A percentile compares a stretch with the other conserved stretches of the same genome.
phyloP scores from a whole-genome alignment of 257 asterid species.

The Penstemon davidsonii region DNA sequence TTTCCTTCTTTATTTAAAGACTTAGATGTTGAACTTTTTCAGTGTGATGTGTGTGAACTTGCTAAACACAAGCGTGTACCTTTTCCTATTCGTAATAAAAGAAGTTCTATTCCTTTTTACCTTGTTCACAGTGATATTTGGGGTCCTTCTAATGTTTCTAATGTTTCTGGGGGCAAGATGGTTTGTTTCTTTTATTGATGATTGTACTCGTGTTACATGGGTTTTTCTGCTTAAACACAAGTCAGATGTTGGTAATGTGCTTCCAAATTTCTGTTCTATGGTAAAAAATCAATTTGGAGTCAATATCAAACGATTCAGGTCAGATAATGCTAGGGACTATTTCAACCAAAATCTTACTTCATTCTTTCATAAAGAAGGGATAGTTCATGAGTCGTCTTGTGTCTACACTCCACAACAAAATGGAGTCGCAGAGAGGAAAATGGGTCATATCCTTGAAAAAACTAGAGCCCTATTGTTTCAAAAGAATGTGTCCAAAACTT shows the following conservation, averaged over 20 bases:
- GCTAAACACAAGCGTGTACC: neutral
- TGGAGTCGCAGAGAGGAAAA: conserved; percentile 6
- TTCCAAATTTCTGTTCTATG: neutral
- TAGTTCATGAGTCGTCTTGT: conserved; percentile 15
- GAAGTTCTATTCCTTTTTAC: neutral
- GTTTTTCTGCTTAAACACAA: neutral
- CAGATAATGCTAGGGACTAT: neutral
- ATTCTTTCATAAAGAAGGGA: neutral
- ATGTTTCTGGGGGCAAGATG: neutral
- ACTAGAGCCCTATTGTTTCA: neutral
- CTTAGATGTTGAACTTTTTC: neutral
- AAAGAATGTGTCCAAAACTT: neutral
- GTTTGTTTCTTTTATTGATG: conserved; percentile 13
- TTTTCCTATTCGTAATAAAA: conserved; percentile 11
- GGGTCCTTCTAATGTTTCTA: neutral
- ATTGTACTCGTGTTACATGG: neutral
- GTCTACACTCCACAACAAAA: conserved; percentile 23
- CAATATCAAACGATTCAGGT: neutral
- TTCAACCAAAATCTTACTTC: neutral
- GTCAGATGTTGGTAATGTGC: neutral
- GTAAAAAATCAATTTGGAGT: neutral
- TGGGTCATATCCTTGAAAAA: neutral
- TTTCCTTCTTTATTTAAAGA: neutral
- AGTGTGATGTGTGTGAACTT: conserved; percentile 26
- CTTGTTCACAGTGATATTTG: neutral